phyloP scores from a whole-genome alignment of 2,329 filamentous ascomycete species.

The Fusarium dlaminii region DNA sequence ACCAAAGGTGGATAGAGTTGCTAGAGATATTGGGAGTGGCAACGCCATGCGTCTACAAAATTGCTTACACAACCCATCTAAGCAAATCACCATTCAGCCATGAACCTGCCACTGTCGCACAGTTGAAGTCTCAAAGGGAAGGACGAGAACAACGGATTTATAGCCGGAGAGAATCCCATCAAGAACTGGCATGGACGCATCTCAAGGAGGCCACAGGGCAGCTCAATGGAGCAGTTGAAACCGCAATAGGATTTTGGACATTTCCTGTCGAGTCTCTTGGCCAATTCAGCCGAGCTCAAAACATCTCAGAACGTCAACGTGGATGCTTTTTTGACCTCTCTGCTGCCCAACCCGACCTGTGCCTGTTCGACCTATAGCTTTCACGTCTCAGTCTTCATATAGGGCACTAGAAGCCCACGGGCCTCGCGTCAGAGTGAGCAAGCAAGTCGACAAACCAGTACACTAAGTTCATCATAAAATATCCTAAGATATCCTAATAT shows the following conservation, averaged over 20 bases:
- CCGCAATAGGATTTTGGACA: neutral
- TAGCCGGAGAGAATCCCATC: neutral
- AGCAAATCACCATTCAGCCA: rapidly evolving
- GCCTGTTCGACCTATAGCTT: neutral
- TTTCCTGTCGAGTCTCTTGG: neutral
- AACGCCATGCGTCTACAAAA: neutral
- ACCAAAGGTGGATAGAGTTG: neutral
- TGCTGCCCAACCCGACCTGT: neutral
- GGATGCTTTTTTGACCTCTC: neutral
- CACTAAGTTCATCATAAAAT: neutral
- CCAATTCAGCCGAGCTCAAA: neutral
- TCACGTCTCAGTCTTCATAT: neutral
- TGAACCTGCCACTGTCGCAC: neutral
- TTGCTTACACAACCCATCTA: neutral
- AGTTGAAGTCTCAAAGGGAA: too few relatives aligned
- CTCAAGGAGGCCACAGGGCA: neutral
- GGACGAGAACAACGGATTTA: too few relatives aligned
- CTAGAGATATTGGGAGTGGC: neutral
- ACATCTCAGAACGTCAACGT: rapidly evolving
- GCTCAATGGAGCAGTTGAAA: neutral
- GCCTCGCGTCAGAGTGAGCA: neutral
- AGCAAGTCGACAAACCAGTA: neutral
- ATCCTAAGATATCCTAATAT: neutral
- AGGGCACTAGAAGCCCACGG: neutral
- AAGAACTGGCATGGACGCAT: neutral